phyloP scores from a whole-genome alignment of 1,139 yeast species.

The Geotrichum cucujoidarum region DNA sequence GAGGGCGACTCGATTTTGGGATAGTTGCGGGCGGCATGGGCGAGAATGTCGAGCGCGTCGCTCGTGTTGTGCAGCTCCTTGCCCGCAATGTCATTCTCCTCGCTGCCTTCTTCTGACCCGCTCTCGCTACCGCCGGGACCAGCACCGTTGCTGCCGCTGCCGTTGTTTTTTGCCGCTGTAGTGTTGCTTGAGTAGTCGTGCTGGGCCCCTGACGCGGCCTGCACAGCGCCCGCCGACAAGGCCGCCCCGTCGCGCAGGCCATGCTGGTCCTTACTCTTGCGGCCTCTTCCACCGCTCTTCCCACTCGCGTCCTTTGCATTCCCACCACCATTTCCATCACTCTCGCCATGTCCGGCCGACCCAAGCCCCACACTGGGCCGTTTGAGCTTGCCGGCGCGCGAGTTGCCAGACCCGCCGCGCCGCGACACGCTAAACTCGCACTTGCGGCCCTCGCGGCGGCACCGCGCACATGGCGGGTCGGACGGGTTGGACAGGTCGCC shows the following conservation, averaged over 20 bases:
- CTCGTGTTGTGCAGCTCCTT: conserved; percentile 47
- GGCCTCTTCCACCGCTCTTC: neutral
- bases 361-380: conserved; percentile 16
- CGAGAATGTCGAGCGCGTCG: conserved; percentile 52
- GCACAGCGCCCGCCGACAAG: conserved; percentile 9
- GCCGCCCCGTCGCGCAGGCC: conserved; percentile 7
- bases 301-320: neutral
- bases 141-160: neutral
- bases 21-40: conserved; percentile 46
- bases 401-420: conserved; percentile 52
- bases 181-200: neutral
- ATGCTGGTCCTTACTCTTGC: neutral
- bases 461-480: conserved; percentile 81
- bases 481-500: conserved; percentile 70
- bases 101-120: neutral
- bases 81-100: conserved; percentile 27
- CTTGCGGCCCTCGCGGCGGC: conserved; percentile 72
- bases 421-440: conserved; percentile 69
- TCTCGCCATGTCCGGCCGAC: too few species aligned
- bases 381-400: conserved; percentile 40
- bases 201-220: conserved; percentile 2
- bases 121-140: neutral
- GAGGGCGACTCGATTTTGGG: conserved; percentile 25
- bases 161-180: neutral
- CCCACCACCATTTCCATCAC: conserved; percentile 1